These are phyloP conservation scores for Auricularia cornea DNA, from an alignment of 768 basidiomycete genomes.

Conservation along the genomic window DNA sequence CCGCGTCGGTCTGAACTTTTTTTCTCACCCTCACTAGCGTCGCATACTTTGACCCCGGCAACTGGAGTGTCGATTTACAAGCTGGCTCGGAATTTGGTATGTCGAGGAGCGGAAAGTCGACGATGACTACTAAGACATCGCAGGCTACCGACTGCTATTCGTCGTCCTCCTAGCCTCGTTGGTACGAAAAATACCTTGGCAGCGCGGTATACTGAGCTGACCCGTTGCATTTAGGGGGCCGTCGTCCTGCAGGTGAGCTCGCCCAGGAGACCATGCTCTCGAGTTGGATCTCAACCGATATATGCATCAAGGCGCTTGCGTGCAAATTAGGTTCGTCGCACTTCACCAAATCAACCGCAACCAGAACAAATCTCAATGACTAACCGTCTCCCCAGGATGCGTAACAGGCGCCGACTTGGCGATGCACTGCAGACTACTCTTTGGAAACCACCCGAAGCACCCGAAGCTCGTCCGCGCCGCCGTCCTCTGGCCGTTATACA, in stretches of 20 bases:
- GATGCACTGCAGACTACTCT: constrained; percentile 52
- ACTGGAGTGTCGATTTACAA: constrained; percentile 86
- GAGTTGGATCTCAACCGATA: background rate
- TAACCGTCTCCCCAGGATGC: background rate
- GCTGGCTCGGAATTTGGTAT: constrained; percentile 67
- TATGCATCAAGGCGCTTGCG: constrained; percentile 51
- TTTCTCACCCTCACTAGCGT: constrained; percentile 40
- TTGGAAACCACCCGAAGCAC: constrained; percentile 57
- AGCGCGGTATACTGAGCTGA: background rate
- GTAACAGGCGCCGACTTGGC: constrained; percentile 41
- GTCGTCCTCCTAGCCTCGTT: constrained; percentile 70
- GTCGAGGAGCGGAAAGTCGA: background rate
- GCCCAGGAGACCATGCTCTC: background rate
- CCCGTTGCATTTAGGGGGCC: background rate
- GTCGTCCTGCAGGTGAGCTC: background rate
- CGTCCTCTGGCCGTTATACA: constrained; percentile 57
- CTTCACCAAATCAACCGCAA: background rate
- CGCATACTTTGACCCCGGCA: constrained; percentile 86
- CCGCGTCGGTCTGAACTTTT: background rate
- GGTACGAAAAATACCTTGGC: constrained; percentile 56
- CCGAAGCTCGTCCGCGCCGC: constrained; percentile 49
- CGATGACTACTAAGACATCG: background rate
- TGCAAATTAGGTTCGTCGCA: constrained; percentile 51
- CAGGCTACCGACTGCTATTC: constrained; percentile 73
- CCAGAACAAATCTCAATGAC: background rate